Conservation (phyloP, 2,329 filamentous ascomycete genomes). For the Pseudogymnoascus sp. region DNA sequence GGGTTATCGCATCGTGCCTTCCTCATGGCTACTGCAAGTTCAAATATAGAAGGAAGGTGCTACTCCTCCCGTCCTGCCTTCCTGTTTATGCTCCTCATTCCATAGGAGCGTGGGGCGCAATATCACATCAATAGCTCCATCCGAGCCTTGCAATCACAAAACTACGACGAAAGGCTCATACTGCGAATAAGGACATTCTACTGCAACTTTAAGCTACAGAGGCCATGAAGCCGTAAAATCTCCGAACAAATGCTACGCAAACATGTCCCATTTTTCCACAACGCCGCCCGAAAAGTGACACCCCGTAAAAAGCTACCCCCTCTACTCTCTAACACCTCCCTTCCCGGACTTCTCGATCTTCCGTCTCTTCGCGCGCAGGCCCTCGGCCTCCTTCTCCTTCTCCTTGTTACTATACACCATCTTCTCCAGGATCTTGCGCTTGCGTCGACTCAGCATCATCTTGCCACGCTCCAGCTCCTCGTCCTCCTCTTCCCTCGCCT, state of each 20-base stretch:
- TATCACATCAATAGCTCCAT: not conserved
- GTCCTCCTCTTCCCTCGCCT: constrained; percentile 67
- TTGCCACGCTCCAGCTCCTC: constrained; percentile 90
- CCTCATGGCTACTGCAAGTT: not conserved
- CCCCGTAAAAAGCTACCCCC: not conserved
- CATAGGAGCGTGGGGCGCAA: not conserved
- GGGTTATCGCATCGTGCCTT: not conserved
- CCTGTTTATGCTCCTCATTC: not conserved
- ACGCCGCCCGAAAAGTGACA: constrained; percentile 7
- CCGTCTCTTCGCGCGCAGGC: constrained; percentile 80
- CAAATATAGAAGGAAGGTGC: not conserved
- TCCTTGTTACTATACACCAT: constrained; percentile 95
- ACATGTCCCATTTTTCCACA: constrained; percentile 7
- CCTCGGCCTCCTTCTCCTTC: constrained; percentile 84
- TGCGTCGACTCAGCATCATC: constrained; percentile 98
- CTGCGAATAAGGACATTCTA: constrained; percentile 7
- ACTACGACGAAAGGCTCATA: not conserved
- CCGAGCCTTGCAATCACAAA: not conserved
- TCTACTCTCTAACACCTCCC: constrained; percentile 19
- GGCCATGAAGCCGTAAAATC: constrained; percentile 5
- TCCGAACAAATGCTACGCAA: constrained; percentile 9
- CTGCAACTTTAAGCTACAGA: constrained; percentile 8
- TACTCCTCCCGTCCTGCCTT: not conserved
- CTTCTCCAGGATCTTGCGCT: constrained; percentile 94
- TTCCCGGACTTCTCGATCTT: constrained; percentile 63